phyloP scores from a whole-genome alignment of 352 stramenopile species.

The Pythium phragmitis region DNA sequence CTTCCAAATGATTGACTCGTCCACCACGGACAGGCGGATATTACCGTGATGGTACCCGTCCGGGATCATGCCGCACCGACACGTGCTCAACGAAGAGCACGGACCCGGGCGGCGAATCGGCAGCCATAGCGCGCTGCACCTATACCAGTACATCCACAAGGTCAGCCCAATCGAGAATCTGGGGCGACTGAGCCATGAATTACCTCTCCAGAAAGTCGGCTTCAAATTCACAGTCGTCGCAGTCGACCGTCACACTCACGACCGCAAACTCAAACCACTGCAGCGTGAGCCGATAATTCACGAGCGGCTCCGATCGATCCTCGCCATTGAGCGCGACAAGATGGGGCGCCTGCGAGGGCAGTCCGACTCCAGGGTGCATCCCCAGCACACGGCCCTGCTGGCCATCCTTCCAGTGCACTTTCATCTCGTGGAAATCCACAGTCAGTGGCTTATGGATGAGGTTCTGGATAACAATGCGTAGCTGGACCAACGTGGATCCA shows the following conservation, averaged over 20 bases:
- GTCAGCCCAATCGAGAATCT: background rate
- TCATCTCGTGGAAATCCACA: slow-evolving; percentile 58
- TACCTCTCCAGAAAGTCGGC: slow-evolving; percentile 71
- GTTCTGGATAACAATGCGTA: slow-evolving; percentile 74
- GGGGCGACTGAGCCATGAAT: background rate
- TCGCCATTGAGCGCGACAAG: slow-evolving; percentile 60
- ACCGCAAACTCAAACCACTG: slow-evolving; percentile 71
- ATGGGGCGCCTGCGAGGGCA: slow-evolving; percentile 39
- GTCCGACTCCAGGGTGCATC: slow-evolving; percentile 11
- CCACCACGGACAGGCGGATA: slow-evolving; percentile 63
- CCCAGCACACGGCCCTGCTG: slow-evolving; percentile 46
- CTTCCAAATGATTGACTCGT: slow-evolving; percentile 74
- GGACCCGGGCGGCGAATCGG: slow-evolving; percentile 54
- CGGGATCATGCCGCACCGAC: slow-evolving; percentile 67
- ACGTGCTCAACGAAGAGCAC: slow-evolving; percentile 52
- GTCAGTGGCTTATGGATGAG: slow-evolving; percentile 48
- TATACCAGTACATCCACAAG: slow-evolving; percentile 2
- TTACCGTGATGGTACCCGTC: slow-evolving; percentile 72
- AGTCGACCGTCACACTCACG: slow-evolving; percentile 59
- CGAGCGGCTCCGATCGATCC: slow-evolving; percentile 29
- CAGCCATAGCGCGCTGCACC: slow-evolving; percentile 63
- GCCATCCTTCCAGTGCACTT: slow-evolving; percentile 72
- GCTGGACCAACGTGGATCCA: slow-evolving; percentile 48
- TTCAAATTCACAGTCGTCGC: slow-evolving; percentile 71
- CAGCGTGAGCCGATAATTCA: slow-evolving; percentile 40